phyloP scores from a whole-genome alignment of 306 rosid species.

The Crataegus laevigata region DNA sequence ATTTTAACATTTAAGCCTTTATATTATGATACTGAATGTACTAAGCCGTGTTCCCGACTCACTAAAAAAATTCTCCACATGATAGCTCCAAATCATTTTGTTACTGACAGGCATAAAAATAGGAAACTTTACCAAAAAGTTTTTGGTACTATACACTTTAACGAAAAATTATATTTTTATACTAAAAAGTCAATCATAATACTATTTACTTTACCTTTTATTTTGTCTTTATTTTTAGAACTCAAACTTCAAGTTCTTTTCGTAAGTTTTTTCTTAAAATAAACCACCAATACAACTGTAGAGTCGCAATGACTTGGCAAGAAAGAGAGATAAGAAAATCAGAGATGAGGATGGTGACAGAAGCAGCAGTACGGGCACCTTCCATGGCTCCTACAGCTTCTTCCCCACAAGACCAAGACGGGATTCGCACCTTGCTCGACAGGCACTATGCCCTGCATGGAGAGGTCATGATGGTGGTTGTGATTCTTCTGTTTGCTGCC shows the following conservation, averaged over 20 bases:
- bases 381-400: slow-evolving; percentile 18
- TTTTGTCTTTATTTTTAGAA: too few relatives aligned
- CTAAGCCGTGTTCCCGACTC: too few relatives aligned
- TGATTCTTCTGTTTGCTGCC: slow-evolving; percentile 27
- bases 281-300: not conserved
- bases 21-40: too few relatives aligned
- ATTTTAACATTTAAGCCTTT: not conserved
- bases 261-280: too few relatives aligned
- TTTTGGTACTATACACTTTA: too few relatives aligned
- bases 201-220: too few relatives aligned
- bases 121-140: too few relatives aligned
- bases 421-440: slow-evolving; percentile 29
- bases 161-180: too few relatives aligned
- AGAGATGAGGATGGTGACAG: not conserved
- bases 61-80: too few relatives aligned
- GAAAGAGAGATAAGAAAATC: not conserved
- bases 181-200: too few relatives aligned
- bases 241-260: too few relatives aligned
- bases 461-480: slow-evolving; percentile 27
- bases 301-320: not conserved
- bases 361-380: not conserved
- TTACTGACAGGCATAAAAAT: not conserved
- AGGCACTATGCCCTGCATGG: slow-evolving; percentile 46
- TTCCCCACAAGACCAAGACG: slow-evolving; percentile 7
- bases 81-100: not conserved